These are phyloP conservation scores for Lactifluus piperatus DNA, from an alignment of 768 basidiomycete genomes.

Conservation along the genomic window DNA sequence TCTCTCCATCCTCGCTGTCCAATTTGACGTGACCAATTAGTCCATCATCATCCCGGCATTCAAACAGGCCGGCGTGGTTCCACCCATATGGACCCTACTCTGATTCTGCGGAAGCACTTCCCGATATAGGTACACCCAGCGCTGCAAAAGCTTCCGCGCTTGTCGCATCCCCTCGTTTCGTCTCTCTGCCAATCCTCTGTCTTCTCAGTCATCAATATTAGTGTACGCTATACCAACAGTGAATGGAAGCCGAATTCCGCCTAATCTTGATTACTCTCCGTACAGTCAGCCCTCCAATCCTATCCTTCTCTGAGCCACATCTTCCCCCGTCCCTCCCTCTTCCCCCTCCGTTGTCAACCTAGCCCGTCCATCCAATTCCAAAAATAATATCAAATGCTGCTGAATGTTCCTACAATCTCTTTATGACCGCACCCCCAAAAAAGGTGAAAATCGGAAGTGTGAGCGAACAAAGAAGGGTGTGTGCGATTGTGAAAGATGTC, in stretches of 20 bases:
- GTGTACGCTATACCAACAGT: constrained; percentile 9
- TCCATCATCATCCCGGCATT: constrained; percentile 5
- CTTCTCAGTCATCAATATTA: constrained; percentile 13
- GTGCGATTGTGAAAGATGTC: background rate
- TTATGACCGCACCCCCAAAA: background rate
- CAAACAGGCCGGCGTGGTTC: constrained; percentile 10
- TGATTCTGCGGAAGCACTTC: constrained; percentile 11
- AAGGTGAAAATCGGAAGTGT: background rate
- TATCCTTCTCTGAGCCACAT: background rate
- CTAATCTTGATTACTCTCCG: constrained; percentile 6
- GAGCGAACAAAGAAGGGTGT: background rate
- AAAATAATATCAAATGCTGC: background rate
- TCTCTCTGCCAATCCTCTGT: constrained; percentile 10
- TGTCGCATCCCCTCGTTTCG: constrained; percentile 18
- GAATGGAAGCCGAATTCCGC: constrained; percentile 13
- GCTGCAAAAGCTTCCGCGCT: constrained; percentile 18
- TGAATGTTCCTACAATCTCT: background rate
- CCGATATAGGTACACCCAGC: constrained; percentile 14
- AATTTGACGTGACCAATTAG: background rate
- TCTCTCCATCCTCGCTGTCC: constrained; percentile 4
- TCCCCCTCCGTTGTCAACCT: too few species aligned
- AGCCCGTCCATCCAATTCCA: background rate
- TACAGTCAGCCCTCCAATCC: constrained; percentile 2
- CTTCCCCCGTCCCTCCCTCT: background rate
- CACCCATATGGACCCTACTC: constrained; percentile 7